Evolutionary conservation across 2,329 filamentous ascomycete species (phyloP).

Genomic region (Fusarium lateritium): DNA sequence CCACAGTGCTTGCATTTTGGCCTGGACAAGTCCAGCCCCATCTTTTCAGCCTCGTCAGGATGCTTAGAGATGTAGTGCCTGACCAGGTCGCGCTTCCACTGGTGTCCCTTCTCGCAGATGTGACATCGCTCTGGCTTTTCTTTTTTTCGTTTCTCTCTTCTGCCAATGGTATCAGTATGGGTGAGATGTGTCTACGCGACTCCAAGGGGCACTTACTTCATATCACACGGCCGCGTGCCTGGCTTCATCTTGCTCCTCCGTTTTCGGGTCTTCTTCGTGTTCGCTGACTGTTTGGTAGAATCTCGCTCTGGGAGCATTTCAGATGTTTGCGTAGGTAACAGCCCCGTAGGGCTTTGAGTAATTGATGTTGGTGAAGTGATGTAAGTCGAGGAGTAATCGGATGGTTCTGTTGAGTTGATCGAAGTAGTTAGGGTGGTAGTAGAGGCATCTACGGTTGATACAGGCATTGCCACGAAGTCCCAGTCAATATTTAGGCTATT

Average conservation of each 20-base stretch:
- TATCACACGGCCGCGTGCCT: constrained; percentile 24
- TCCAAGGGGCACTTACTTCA: constrained; percentile 1
- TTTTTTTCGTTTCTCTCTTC: constrained; percentile 15
- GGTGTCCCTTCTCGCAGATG: constrained; percentile 19
- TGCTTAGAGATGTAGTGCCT: constrained; percentile 22
- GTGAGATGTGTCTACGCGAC: rapidly evolving
- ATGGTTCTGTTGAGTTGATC: background rate
- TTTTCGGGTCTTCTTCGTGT: background rate
- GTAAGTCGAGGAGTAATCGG: background rate
- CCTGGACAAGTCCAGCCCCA: background rate
- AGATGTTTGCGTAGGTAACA: background rate
- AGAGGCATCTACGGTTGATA: background rate
- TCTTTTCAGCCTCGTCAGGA: constrained; percentile 3
- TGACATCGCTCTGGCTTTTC: constrained; percentile 18
- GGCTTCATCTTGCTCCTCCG: constrained; percentile 8
- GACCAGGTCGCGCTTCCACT: constrained; percentile 1
- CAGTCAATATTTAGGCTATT: background rate
- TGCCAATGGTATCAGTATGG: background rate
- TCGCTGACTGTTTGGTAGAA: background rate
- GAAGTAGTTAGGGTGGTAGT: background rate
- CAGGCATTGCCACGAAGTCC: background rate
- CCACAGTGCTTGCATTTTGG: constrained; percentile 6
- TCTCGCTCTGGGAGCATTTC: background rate
- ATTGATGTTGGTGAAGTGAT: background rate
- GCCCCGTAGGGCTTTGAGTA: background rate